Conservation (phyloP, 768 basidiomycete genomes). For the Terana coerulea region DNA sequence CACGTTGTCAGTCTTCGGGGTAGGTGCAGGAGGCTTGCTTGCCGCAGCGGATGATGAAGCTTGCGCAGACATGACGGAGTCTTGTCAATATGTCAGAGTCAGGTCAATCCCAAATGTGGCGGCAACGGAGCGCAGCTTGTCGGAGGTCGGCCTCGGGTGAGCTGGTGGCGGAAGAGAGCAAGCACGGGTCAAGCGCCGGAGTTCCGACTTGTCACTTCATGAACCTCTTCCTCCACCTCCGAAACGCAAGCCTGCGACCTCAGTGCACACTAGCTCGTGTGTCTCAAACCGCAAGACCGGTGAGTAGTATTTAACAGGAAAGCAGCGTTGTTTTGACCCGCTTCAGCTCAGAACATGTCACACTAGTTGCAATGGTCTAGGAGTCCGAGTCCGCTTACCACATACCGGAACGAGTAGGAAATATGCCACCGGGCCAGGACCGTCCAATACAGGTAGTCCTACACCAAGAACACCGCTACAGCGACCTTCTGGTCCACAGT, state of each 20-base stretch:
- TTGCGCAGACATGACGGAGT: slow-evolving; percentile 18
- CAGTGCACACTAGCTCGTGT: background rate
- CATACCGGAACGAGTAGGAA: background rate
- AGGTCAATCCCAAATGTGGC: background rate
- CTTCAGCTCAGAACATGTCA: no score
- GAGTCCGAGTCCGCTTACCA: no score
- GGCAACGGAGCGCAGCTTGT: background rate
- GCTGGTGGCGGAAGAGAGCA: slow-evolving; percentile 12
- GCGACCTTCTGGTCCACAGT: slow-evolving; percentile 20
- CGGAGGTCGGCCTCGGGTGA: slow-evolving; percentile 1
- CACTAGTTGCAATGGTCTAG: no score
- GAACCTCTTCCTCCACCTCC: slow-evolving; percentile 20
- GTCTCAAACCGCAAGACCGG: no score
- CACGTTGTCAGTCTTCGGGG: slow-evolving; percentile 30
- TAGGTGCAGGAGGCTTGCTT: slow-evolving; percentile 10
- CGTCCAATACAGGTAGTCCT: slow-evolving; percentile 9
- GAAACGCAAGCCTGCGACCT: slow-evolving; percentile 17
- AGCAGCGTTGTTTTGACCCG: no score
- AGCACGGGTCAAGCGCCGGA: slow-evolving; percentile 11
- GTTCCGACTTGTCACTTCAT: slow-evolving; percentile 15
- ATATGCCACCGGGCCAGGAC: slow-evolving; percentile 14
- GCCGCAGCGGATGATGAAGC: slow-evolving; percentile 20
- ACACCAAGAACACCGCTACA: slow-evolving; percentile 9
- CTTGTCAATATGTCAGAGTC: background rate
- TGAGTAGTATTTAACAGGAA: no score